phyloP scores from a whole-genome alignment of 305 asterid species.

The Fraxinus dipetala region DNA sequence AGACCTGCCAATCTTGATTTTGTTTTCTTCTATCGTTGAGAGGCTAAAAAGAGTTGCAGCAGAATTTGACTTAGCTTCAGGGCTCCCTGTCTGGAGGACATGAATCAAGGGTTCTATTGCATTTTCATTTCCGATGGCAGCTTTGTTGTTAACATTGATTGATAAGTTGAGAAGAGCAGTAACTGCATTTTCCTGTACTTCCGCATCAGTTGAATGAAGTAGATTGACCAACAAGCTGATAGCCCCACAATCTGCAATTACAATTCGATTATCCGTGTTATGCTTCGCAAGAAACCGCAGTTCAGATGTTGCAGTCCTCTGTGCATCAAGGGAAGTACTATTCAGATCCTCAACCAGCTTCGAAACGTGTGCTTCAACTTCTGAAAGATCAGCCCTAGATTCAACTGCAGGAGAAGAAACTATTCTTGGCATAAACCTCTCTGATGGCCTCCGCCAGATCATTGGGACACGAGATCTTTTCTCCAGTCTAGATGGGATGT shows the following conservation, averaged over 20 bases:
- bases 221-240: constrained; percentile 59
- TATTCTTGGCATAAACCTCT: constrained; percentile 60
- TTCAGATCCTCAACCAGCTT: constrained; percentile 68
- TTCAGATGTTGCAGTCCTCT: constrained; percentile 63
- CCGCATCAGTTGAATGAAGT: constrained; percentile 56
- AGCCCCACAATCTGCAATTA: constrained; percentile 74
- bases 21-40: constrained; percentile 79
- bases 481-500: constrained; percentile 49
- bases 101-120: constrained; percentile 85
- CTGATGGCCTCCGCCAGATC: constrained; percentile 78
- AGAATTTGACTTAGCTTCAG: constrained; percentile 83
- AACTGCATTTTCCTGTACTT: constrained; percentile 74
- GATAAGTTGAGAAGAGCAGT: constrained; percentile 93
- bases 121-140: constrained; percentile 70
- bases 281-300: constrained; percentile 84
- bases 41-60: constrained; percentile 93
- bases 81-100: constrained; percentile 72
- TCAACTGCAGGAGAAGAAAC: constrained; percentile 67
- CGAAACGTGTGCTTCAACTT: constrained; percentile 63
- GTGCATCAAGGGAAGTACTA: constrained; percentile 50
- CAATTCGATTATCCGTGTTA: constrained; percentile 79
- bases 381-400: constrained; percentile 70
- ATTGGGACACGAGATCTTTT: constrained; percentile 62
- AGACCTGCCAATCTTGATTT: constrained; percentile 70
- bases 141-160: constrained; percentile 78